Percentiles rank a stretch among this genome's conserved stretches.
phyloP scores from a whole-genome alignment of 352 stramenopile species.

The Globisporangium alternatum region DNA sequence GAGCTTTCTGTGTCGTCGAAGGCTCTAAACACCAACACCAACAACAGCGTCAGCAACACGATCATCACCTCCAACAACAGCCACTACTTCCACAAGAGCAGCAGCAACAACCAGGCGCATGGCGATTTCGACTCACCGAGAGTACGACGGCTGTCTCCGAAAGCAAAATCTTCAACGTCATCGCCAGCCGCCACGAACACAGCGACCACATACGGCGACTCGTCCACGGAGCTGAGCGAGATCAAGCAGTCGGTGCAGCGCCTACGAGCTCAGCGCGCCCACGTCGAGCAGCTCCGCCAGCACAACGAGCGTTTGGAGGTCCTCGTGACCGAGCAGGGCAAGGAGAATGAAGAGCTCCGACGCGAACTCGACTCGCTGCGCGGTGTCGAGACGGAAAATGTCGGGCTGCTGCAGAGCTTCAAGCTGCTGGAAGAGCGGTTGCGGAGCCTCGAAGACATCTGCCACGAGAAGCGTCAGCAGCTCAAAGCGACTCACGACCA shows the following conservation, averaged over 20 bases:
- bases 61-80: not conserved
- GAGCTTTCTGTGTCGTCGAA: slow-evolving; percentile 22
- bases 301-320: slow-evolving; percentile 40
- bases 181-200: not conserved
- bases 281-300: slow-evolving; percentile 48
- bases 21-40: not conserved
- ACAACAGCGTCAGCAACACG: slow-evolving; percentile 5
- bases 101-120: not conserved
- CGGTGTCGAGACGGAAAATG: slow-evolving; percentile 52
- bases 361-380: slow-evolving; percentile 34
- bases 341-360: slow-evolving; percentile 45
- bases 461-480: slow-evolving; percentile 27
- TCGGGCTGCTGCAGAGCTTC: slow-evolving; percentile 47
- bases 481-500: slow-evolving; percentile 22
- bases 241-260: slow-evolving; percentile 58
- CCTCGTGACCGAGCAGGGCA: slow-evolving; percentile 27
- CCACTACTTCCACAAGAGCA: slow-evolving; percentile 5
- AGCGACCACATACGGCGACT: slow-evolving; percentile 3
- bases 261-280: slow-evolving; percentile 44
- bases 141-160: not conserved
- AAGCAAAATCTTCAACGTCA: not conserved
- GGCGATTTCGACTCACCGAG: not conserved
- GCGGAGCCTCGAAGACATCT: slow-evolving; percentile 36
- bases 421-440: slow-evolving; percentile 53
- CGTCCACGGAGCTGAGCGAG: slow-evolving; percentile 27